A percentile compares a stretch with the other conserved stretches of the same genome.
Conservation (phyloP, 208 protist species). For the Leptomonas seymouri region DNA sequence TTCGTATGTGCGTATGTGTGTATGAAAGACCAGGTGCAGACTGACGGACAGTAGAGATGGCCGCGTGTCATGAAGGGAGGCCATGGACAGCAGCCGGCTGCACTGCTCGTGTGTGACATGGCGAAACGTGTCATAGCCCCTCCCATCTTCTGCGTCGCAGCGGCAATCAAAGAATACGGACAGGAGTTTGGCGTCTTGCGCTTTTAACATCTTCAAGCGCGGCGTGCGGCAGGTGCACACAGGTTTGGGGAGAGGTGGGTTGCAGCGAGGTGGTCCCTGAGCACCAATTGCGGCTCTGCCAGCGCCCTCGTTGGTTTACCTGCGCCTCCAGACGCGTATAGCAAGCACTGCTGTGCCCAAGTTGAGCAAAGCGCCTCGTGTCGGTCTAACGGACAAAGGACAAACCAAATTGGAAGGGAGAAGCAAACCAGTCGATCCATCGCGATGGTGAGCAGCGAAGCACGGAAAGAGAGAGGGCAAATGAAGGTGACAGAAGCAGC, state of each 20-base stretch:
- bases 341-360: too few relatives aligned
- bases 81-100: conserved; percentile 14
- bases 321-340: too few relatives aligned
- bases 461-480: too few relatives aligned
- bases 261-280: too few relatives aligned
- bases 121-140: not conserved
- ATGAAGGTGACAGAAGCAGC: not conserved
- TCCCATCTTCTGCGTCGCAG: not conserved
- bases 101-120: not conserved
- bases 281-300: too few relatives aligned
- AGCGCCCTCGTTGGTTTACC: too few relatives aligned
- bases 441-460: too few relatives aligned
- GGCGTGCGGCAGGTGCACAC: not conserved
- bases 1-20: not conserved
- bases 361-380: too few relatives aligned
- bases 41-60: not conserved
- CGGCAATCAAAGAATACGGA: conserved; percentile 10
- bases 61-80: not conserved
- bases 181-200: not conserved
- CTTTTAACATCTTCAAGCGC: not conserved
- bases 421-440: too few relatives aligned
- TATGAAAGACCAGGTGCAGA: not conserved
- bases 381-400: too few relatives aligned
- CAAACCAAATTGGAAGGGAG: too few relatives aligned
- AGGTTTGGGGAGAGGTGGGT: not conserved